Evolutionary conservation across 805 yeast species (phyloP).

Genomic region (Lipomyces japonicus): DNA sequence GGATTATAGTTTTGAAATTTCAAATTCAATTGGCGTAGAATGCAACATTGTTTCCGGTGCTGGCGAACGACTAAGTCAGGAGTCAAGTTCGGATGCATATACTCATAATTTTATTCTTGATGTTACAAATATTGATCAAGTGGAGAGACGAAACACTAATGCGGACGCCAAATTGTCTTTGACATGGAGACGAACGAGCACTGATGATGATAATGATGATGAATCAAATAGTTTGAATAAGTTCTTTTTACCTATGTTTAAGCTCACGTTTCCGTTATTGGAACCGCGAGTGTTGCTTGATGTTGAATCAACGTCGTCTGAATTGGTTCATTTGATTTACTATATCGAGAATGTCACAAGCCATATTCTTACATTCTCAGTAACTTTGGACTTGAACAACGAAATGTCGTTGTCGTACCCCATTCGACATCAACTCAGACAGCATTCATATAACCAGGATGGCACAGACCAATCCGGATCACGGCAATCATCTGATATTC

Average conservation of each 20-base stretch:
- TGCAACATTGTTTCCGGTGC: constrained; percentile 9
- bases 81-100: constrained; percentile 14
- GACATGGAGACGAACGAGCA: constrained; percentile 34
- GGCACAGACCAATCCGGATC: neutral
- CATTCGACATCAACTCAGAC: constrained; percentile 23
- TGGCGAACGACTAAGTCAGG: constrained; percentile 3
- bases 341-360: constrained; percentile 73
- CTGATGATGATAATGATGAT: neutral
- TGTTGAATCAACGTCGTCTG: constrained; percentile 28
- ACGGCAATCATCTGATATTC: neutral
- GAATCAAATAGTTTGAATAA: constrained; percentile 9
- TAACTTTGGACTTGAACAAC: constrained; percentile 43
- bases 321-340: constrained; percentile 42
- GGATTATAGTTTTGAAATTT: constrained; percentile 28
- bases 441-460: constrained; percentile 16
- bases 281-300: constrained; percentile 65
- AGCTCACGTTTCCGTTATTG: constrained; percentile 54
- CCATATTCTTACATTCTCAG: constrained; percentile 59
- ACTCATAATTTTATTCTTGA: constrained; percentile 29
- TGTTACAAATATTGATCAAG: constrained; percentile 23
- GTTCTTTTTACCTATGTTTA: constrained; percentile 42
- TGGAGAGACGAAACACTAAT: constrained; percentile 25
- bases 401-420: constrained; percentile 26
- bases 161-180: constrained; percentile 34
- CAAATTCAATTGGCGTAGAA: constrained; percentile 27